A percentile compares a stretch with the other conserved stretches of the same genome.
Evolutionary conservation across 768 basidiomycete species (phyloP).

Genomic region (Pilatotrama ljubarskyi): DNA sequence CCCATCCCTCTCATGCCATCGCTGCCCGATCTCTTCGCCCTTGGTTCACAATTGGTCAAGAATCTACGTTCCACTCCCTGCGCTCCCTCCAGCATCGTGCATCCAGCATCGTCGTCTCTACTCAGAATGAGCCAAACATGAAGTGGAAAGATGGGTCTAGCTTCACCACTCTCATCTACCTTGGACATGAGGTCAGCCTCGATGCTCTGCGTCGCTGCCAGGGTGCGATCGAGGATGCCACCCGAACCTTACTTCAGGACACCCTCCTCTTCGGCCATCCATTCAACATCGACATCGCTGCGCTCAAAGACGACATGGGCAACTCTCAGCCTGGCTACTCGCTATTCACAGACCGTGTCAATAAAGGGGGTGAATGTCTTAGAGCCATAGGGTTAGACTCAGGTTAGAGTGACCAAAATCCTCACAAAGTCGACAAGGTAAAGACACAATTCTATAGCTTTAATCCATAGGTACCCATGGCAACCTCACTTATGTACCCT

Average conservation of each 20-base stretch:
- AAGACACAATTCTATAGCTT: too few relatives aligned
- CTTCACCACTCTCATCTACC: constrained; percentile 1
- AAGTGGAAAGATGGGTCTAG: not conserved
- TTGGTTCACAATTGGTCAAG: constrained; percentile 25
- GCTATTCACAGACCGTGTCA: constrained; percentile 4
- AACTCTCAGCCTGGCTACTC: constrained; percentile 1
- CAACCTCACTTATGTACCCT: too few relatives aligned
- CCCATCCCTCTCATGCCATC: constrained; percentile 23
- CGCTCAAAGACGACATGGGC: constrained; percentile 5
- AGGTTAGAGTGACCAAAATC: too few relatives aligned
- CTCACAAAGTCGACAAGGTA: too few relatives aligned
- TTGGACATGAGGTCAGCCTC: constrained; percentile 4
- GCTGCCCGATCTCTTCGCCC: constrained; percentile 19
- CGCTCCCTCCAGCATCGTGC: constrained; percentile 2
- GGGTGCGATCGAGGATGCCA: constrained; percentile 1
- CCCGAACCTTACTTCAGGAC: not conserved
- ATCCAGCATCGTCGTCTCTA: not conserved
- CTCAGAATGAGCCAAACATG: constrained; percentile 13
- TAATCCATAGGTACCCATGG: too few relatives aligned
- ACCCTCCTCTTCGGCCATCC: constrained; percentile 2
- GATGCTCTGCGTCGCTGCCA: not conserved
- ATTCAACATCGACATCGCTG: constrained; percentile 2
- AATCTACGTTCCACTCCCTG: not conserved
- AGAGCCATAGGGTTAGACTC: too few relatives aligned
- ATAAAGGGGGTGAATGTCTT: too few relatives aligned